Percentiles rank a stretch among this genome's conserved stretches.
Conservation (phyloP, 2,329 filamentous ascomycete genomes). For the Ophiocordyceps camponoti-leonardi region DNA sequence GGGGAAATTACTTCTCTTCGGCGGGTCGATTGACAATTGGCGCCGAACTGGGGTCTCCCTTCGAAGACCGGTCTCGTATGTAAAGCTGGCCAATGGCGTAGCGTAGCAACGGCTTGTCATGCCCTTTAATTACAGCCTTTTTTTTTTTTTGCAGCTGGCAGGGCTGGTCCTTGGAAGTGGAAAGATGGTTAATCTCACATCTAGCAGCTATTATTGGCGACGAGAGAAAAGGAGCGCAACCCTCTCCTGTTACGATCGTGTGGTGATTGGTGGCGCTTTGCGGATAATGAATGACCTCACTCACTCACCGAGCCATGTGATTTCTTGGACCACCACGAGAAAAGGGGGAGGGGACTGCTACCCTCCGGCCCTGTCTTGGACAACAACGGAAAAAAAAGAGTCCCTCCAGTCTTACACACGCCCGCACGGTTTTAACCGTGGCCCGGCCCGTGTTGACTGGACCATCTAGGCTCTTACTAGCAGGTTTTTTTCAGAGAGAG, state of each 20-base stretch:
- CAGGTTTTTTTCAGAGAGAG: neutral
- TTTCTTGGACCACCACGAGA: too few species aligned
- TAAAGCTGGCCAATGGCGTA: neutral
- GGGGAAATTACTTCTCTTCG: neutral
- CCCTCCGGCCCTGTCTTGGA: too few species aligned
- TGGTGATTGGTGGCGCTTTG: too few species aligned
- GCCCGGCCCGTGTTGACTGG: neutral
- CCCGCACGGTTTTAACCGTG: neutral
- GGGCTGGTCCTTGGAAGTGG: too few species aligned
- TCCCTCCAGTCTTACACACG: neutral
- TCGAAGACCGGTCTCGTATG: neutral
- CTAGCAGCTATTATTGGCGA: too few species aligned
- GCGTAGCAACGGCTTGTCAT: neutral
- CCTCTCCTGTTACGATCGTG: too few species aligned
- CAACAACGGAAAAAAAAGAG: neutral
- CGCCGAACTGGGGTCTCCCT: neutral
- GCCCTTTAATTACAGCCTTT: neutral
- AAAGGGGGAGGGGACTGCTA: too few species aligned
- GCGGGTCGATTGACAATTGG: neutral
- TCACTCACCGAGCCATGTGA: too few species aligned
- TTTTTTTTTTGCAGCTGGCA: neutral
- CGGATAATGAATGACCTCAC: too few species aligned
- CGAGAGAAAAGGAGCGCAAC: too few species aligned
- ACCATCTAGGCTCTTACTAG: neutral
- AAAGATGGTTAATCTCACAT: too few species aligned